Evolutionary conservation across 2,329 filamentous ascomycete species (phyloP), one percentile per base, ranked within the genome.

Genomic region (Sclerotinia minor): DNA sequence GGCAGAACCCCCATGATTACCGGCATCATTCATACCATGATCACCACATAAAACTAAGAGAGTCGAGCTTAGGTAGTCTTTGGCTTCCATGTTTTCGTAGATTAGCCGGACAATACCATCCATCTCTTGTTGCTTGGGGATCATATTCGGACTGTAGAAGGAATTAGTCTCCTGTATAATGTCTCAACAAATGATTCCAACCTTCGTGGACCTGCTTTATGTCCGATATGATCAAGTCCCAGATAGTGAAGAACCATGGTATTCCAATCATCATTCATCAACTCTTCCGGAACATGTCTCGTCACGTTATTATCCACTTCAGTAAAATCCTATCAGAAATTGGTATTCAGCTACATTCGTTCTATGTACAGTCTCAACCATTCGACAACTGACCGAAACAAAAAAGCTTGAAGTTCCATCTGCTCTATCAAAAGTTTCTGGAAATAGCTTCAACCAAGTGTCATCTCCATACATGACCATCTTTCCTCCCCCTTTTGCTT

Each of bases 21-120:
- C 95, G 26, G 92, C 95, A 74, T 98, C 94, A 73, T 98, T 99
- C 95, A 99, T 99, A n/a, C 95, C 95, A 77, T 99, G 95, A 75
- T 99, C 96, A 67, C 95, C 95, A 67, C 90, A 92, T 8, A 99
- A 80, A 3, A 99, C 88, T 57, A 99, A 84, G 2, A 99, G 81
- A 0, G 94, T 93, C 5, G 91, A 90, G 44, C 86, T 77, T 1
- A 97, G 86, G 77, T 97, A 90, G 1, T 84, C 77, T 67, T 91
- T 80, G 5, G 83, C 83, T 75, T 90, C 84, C 71, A 99, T 90
- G 8, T 92, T 90, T 17, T 83, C 81, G 76, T 92, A 97, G 35
- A 99, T 89, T 68, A 86, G 81, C 70, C 83, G 82, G 50, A 97
- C 89, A 70, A 98, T 89, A 0, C 79, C 83, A 75, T 98, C 94